Evolutionary conservation across 495 filamentous ascomycete genomes (phyloP), one percentile per base, ranked within the genome.

Genomic region (Penicillium longicatenatum): DNA sequence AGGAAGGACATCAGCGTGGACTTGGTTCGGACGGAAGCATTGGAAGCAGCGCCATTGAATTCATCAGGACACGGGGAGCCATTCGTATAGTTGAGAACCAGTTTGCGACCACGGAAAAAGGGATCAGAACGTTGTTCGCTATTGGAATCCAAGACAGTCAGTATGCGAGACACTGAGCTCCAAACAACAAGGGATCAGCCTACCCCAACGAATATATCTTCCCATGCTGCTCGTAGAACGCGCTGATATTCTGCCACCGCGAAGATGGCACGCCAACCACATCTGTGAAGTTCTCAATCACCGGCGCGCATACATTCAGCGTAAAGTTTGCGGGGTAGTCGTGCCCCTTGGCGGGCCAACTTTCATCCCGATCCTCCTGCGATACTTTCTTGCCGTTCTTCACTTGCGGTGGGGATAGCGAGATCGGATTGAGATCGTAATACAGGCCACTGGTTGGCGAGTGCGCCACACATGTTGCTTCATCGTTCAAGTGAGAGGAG

Each of bases 321-420:
- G 92, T 97, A 69, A 99, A 98, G 73, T 98, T 98, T 14, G 87
- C 83, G 22, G 80, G 80, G 66, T 95, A 92, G 69, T 97, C 93
- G 62, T 88, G 90, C 22, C 95, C 95, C 57, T 80, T 84, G 9
- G 90, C 89, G 45, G 86, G 77, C 86, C 93, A 97, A 79, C 92
- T 92, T 39, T 84, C 75, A n/a, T 79, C 77, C 58, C 85, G 77
- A 61, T 84, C 74, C 68, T 88, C 75, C 65, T 85, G 82, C 49
- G 82, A 75, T 33, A 76, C 61, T 61, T 85, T 88, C 55, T 83
- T 79, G 42, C 79, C 82, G 33, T 86, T 79, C 47, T 80, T 75
- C 30, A 77, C 58, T 53, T 66, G 58, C 9, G 83, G 77, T 17
- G 85, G 79, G 8, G 70, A 65, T 39, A 89, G 78, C 16, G 82